Evolutionary conservation across 108 stramenopile species (phyloP).

Genomic region (Skeletonema grethae): DNA sequence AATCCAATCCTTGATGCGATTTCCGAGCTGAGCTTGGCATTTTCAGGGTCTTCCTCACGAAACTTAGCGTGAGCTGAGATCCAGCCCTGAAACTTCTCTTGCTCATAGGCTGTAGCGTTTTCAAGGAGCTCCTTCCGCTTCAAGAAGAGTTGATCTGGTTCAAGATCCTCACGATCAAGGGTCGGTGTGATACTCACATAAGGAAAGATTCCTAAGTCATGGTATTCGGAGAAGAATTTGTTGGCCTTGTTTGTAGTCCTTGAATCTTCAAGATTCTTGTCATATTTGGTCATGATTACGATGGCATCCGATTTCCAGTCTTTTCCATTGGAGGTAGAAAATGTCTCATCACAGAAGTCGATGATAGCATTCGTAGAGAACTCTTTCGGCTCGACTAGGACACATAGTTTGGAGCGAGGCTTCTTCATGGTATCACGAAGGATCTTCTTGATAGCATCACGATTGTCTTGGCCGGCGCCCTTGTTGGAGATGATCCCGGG

Average conservation of each 20-base stretch:
- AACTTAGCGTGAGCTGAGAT: constrained; percentile 40
- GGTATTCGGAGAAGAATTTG: constrained; percentile 69
- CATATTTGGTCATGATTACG: constrained; percentile 81
- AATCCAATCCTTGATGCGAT: constrained; percentile 56
- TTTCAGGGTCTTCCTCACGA: constrained; percentile 44
- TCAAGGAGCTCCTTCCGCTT: constrained; percentile 52
- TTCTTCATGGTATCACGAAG: constrained; percentile 62
- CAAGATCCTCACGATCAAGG: constrained; percentile 61
- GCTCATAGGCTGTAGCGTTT: constrained; percentile 47
- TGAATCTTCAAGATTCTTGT: constrained; percentile 70
- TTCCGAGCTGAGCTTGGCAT: constrained; percentile 31
- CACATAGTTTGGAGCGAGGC: constrained; percentile 73
- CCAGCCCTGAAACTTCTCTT: constrained; percentile 58
- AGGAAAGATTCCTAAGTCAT: constrained; percentile 55
- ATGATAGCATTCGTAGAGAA: constrained; percentile 73
- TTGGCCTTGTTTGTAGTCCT: constrained; percentile 71
- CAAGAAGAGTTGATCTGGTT: constrained; percentile 48
- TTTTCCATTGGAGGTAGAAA: constrained; percentile 24
- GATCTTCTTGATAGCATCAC: constrained; percentile 75
- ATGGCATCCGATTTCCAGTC: constrained; percentile 67
- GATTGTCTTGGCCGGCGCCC: constrained; percentile 69
- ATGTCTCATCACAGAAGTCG: constrained; percentile 68
- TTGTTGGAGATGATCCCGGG: constrained; percentile 73
- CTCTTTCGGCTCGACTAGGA: constrained; percentile 76
- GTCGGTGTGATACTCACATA: constrained; percentile 76